These are phyloP conservation scores for Sapria himalayana DNA, from an alignment of 345 rosid species.

Conservation along the genomic window DNA sequence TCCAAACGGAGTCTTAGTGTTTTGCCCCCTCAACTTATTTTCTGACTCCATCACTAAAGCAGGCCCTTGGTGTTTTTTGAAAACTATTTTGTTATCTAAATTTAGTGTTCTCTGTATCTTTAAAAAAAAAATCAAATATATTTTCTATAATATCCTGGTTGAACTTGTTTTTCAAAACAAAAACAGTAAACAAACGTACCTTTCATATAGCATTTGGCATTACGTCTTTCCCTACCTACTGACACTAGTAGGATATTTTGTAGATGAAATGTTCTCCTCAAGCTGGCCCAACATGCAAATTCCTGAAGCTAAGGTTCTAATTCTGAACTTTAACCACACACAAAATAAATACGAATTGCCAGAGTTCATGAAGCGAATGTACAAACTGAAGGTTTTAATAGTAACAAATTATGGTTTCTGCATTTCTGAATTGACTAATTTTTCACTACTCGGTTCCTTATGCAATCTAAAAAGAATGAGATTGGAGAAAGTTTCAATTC, in stretches of 20 bases:
- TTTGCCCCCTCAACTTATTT: too few relatives aligned
- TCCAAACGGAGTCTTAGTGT: too few relatives aligned
- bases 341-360: constrained; percentile 51
- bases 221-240: not conserved
- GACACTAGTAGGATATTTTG: constrained; percentile 4
- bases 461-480: constrained; percentile 50
- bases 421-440: constrained; percentile 32
- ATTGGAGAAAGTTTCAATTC: constrained; percentile 57
- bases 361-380: constrained; percentile 53
- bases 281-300: constrained; percentile 65
- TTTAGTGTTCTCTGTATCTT: too few relatives aligned
- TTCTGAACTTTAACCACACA: constrained; percentile 47
- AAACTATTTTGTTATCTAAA: too few relatives aligned
- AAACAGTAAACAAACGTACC: too few relatives aligned
- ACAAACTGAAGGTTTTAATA: constrained; percentile 54
- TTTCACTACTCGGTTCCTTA: constrained; percentile 28
- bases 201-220: not conserved
- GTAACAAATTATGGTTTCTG: constrained; percentile 37
- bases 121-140: too few relatives aligned
- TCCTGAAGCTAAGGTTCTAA: constrained; percentile 73
- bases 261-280: constrained; percentile 68
- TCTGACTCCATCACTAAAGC: too few relatives aligned
- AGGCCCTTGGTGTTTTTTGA: too few relatives aligned
- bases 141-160: too few relatives aligned
- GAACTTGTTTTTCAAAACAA: too few relatives aligned